Evolutionary conservation across 768 basidiomycete species (phyloP).

Genomic region (Pulveroboletus ravenelii): DNA sequence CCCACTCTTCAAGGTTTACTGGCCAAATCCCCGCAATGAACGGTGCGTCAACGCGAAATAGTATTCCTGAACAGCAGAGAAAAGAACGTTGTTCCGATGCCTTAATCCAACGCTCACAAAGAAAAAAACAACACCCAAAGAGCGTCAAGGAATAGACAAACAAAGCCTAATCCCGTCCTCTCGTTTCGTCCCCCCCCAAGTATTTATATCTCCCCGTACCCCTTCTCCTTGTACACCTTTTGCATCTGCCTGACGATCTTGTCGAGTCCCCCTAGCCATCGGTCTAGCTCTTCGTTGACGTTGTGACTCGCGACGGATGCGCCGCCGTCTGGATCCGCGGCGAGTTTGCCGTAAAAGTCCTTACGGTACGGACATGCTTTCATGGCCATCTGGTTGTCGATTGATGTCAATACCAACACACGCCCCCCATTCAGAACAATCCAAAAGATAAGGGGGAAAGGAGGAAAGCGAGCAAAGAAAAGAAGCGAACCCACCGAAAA

Average conservation of each 20-base stretch:
- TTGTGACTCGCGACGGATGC: slow-evolving; percentile 40
- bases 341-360: slow-evolving; percentile 60
- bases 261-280: slow-evolving; percentile 60
- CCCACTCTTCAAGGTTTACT: no score
- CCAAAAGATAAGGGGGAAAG: background rate
- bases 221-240: slow-evolving; percentile 51
- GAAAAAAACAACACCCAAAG: no score
- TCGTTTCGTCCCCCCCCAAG: no score
- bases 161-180: no score
- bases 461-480: background rate
- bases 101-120: no score
- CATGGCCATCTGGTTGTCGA: slow-evolving; percentile 43
- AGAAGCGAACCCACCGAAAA: slow-evolving; percentile 42
- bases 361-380: slow-evolving; percentile 56
- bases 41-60: no score
- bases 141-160: no score
- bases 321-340: slow-evolving; percentile 55
- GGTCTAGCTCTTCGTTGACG: slow-evolving; percentile 48
- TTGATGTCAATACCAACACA: no score
- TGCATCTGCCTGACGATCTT: slow-evolving; percentile 46
- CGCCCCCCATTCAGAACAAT: no score
- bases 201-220: slow-evolving; percentile 41
- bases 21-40: no score
- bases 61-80: no score
- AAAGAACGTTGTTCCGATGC: no score